Percentiles rank a stretch among this genome's conserved stretches.
phyloP scores from a whole-genome alignment of 176 grass and related monocot genomes.

The Triticum monococcum region DNA sequence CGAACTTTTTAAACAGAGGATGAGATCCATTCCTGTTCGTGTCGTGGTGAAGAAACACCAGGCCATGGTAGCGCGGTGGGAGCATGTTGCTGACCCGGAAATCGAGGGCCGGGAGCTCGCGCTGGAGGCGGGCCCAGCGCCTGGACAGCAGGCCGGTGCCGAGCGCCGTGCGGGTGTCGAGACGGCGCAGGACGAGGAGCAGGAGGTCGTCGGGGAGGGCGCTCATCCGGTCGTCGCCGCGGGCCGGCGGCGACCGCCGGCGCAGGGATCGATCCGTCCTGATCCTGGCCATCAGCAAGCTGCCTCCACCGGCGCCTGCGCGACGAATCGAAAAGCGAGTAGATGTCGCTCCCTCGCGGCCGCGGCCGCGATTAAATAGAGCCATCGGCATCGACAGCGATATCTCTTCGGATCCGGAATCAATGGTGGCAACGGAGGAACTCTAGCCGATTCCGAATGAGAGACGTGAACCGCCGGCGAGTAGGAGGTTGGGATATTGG shows the following conservation, averaged over 20 bases:
- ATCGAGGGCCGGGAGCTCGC: conserved; percentile 5
- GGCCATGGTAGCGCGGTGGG: not conserved
- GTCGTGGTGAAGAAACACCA: not conserved
- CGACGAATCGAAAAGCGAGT: not conserved
- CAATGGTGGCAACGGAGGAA: no score
- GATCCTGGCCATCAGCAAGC: not conserved
- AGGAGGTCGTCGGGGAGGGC: conserved; percentile 26
- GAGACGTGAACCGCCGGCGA: no score
- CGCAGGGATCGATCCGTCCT: not conserved
- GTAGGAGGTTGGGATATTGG: no score
- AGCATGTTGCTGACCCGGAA: not conserved
- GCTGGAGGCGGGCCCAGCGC: not conserved
- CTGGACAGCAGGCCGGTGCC: not conserved
- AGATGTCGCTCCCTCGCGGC: not conserved
- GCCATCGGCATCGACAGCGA: not conserved
- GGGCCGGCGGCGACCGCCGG: not conserved
- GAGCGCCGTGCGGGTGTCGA: conserved; percentile 10
- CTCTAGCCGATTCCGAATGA: not conserved
- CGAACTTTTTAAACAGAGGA: not conserved
- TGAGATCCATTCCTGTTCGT: not conserved
- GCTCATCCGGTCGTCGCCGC: not conserved
- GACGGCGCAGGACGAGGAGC: conserved; percentile 1
- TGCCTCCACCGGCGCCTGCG: not conserved
- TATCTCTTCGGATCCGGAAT: not conserved
- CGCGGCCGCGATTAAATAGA: not conserved